These are phyloP conservation scores for Gynochthodes officinalis DNA, from an alignment of 257 asterid genomes.

Conservation along the genomic window DNA sequence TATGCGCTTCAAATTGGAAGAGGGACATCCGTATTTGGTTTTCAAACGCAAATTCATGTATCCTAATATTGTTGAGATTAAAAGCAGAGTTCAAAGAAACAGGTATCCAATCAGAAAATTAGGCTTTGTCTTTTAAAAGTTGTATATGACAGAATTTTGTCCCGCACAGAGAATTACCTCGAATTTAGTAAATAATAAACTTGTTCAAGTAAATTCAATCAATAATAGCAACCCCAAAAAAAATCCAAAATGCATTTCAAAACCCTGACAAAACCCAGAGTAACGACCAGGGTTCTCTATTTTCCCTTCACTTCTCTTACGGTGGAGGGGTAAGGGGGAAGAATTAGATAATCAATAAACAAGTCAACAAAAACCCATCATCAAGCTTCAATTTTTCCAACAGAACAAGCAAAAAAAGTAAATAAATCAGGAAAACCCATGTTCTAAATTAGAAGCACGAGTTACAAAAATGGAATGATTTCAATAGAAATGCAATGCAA, in stretches of 20 bases:
- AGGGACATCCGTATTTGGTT: not conserved
- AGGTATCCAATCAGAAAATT: not conserved
- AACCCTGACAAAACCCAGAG: not conserved
- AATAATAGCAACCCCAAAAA: not conserved
- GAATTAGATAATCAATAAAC: not conserved
- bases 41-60: not conserved
- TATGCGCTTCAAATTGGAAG: not conserved
- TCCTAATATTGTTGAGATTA: not conserved
- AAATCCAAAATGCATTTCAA: not conserved
- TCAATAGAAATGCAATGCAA: not conserved
- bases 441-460: not conserved
- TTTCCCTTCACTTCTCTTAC: not conserved
- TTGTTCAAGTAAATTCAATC: not conserved
- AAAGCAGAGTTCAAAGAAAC: not conserved
- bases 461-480: not conserved
- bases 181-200: no score
- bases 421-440: not conserved
- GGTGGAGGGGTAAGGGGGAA: not conserved
- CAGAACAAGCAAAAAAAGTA: not conserved
- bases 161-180: not conserved
- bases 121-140: not conserved
- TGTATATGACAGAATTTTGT: not conserved
- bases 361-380: conserved; percentile 4
- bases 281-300: not conserved
- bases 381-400: conserved; percentile 8